phyloP scores from a whole-genome alignment of 192 early-diverging fungal species.

The Mortierella alpina region DNA sequence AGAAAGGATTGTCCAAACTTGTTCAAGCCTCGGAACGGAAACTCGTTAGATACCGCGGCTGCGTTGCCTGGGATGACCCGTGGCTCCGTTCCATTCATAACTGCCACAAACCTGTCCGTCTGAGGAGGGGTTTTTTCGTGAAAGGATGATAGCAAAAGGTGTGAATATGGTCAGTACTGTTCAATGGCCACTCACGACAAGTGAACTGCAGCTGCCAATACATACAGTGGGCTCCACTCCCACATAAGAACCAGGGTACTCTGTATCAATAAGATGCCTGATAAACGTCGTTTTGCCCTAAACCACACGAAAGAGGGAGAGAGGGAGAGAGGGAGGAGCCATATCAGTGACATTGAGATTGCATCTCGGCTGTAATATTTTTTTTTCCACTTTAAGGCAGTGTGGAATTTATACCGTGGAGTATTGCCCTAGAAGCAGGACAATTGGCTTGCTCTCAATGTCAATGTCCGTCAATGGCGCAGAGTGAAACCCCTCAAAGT shows the following conservation, averaged over 20 bases:
- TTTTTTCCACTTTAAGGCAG: not conserved
- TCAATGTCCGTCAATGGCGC: constrained; percentile 83
- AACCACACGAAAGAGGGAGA: not conserved
- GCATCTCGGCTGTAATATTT: too few species aligned
- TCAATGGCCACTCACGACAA: not conserved
- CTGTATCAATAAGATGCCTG: constrained; percentile 76
- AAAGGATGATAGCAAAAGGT: constrained; percentile 6
- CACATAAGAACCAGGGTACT: constrained; percentile 86
- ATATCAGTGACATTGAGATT: too few species aligned
- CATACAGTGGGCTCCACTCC: constrained; percentile 85
- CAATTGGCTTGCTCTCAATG: constrained; percentile 88
- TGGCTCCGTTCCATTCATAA: constrained; percentile 79
- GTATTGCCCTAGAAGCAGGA: constrained; percentile 89
- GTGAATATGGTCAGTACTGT: not conserved
- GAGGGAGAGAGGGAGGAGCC: not conserved
- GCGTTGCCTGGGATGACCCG: constrained; percentile 90
- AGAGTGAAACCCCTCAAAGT: constrained; percentile 86
- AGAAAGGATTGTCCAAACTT: constrained; percentile 85
- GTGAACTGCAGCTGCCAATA: not conserved
- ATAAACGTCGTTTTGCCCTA: constrained; percentile 90
- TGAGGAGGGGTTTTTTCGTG: constrained; percentile 23
- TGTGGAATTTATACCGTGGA: constrained; percentile 64
- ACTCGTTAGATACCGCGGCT: constrained; percentile 81
- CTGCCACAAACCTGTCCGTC: constrained; percentile 88
- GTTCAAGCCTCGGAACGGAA: constrained; percentile 86